Evolutionary conservation across 2,329 filamentous ascomycete genomes (phyloP), one percentile per base, ranked within the genome.

Genomic region (Aspergillus sp.): DNA sequence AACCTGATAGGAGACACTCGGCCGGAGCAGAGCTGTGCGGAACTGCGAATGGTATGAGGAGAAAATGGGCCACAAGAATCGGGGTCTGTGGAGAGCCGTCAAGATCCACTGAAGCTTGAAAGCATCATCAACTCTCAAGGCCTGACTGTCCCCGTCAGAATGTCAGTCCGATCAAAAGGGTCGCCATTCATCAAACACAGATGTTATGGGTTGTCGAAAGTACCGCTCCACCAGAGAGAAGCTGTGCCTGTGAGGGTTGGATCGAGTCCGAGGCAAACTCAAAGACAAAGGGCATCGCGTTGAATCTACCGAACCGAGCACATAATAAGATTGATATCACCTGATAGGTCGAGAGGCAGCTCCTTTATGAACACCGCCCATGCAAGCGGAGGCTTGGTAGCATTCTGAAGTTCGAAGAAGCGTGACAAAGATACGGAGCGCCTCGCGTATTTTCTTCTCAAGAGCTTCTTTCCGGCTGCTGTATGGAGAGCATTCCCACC

Each of bases 211-310:
- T 50, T 57, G 54, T 41, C 34, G 31, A 51, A 57, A 57, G 46
- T 57, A 57, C 54, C 53, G 15, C 30, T 57, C 46, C 54, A 57
- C 54, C 5, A 6, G 11, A 48, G 46, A 15, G 46, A 25, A 48
- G 19, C 9, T 25, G 19, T 46, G 17, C 22, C 22, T 25, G 19
- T 23, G 17, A 23, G 19, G 43, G 6, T 23, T 46, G 22, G 17
- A 22, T 46, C 17, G 43, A 46, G 43, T 23, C 7, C 43, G 43
- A 46, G 43, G 43, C 19, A 46, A 46, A 6, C 43, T 46, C 19
- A 19, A 47, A 41, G 34, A 41, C 34, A 41, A 15, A 41, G 34
- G 11, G 34, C 34, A 41, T 41, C 34, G 34, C 11, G 15, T 13
- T 41, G 11, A 38, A 38, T 41, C 34, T 41, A 11, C 34, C 13